Base-by-base conservation (phyloP, 179 eudicot genomes). In the Corrigiola litoralis region DNA sequence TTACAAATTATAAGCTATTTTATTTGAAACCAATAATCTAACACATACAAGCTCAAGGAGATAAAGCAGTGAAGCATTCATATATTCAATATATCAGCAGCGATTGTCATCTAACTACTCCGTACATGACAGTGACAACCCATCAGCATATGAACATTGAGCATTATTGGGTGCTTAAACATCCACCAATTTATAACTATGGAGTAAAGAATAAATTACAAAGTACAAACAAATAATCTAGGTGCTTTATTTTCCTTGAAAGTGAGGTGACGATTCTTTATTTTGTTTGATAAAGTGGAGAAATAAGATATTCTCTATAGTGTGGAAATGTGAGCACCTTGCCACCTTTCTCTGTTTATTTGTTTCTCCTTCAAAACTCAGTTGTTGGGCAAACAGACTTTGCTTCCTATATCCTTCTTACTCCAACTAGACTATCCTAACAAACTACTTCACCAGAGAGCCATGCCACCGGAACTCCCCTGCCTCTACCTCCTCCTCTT, bases 281-380 rank as follows among this genome's bases (percentile, higher is more conserved):
- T n/a, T n/a, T n/a, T n/a, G n/a, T n/a, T n/a, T n/a, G n/a, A n/a
- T n/a, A n/a, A n/a, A n/a, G n/a, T n/a, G n/a, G n/a, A n/a, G n/a
- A n/a, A n/a, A n/a, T n/a, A n/a, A n/a, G n/a, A n/a, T n/a, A n/a
- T n/a, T n/a, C n/a, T n/a, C n/a, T n/a, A 42, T 42, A 42, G 21
- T 18, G 5, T 27, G 24, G 12, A 28, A 56, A 50, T 62, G 63
- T 61, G 62, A 70, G 53, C 63, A 63, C 38, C 57, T 21, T 34
- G 41, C 71, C 66, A 59, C 24, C 14, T 49, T 6, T 42, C 61
- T 60, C 17, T 51, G 37, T 44, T 60, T 38, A 49, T 61, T 54
- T 49, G n/a, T 32, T 36, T 54, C 58, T 14, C 57, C 38, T 56
- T 18, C 63, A 64, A 72, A 65, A 58, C 10, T 49, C 47, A 31